Evolutionary conservation across 306 rosid species (phyloP).

Genomic region (Trifolium dubium): DNA sequence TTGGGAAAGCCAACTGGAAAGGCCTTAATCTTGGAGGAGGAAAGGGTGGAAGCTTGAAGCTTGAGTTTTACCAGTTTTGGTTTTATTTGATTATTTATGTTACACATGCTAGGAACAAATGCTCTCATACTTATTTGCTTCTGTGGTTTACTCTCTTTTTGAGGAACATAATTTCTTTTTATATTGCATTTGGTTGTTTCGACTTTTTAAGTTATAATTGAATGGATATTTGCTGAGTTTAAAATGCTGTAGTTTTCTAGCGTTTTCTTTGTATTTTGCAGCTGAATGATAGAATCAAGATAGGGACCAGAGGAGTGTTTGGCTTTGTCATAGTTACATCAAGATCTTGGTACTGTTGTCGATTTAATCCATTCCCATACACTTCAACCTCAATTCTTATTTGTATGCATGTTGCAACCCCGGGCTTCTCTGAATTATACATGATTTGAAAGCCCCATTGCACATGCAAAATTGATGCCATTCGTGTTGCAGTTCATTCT

Average conservation of each 20-base stretch:
- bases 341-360: too few relatives aligned
- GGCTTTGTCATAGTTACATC: too few relatives aligned
- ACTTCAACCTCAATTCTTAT: too few relatives aligned
- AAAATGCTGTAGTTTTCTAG: background rate
- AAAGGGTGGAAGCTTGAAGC: conserved; percentile 49
- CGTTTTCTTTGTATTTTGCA: background rate
- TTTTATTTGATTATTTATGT: background rate
- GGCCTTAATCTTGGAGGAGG: conserved; percentile 47
- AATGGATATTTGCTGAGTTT: background rate
- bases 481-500: too few relatives aligned
- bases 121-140: conserved; percentile 6
- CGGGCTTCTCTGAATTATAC: too few relatives aligned
- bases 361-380: too few relatives aligned
- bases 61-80: conserved; percentile 16
- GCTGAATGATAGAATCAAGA: background rate
- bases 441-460: too few relatives aligned
- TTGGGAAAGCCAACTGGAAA: conserved; percentile 39
- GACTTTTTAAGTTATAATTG: background rate
- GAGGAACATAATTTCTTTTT: background rate
- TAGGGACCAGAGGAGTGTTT: too few relatives aligned
- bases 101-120: conserved; percentile 29
- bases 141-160: conserved; percentile 9
- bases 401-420: too few relatives aligned
- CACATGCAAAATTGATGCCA: too few relatives aligned
- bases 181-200: background rate